These are phyloP conservation scores for Climacium dendroides DNA, from an alignment of 225 moss, liverwort and hornwort genomes.

Conservation along the genomic window DNA sequence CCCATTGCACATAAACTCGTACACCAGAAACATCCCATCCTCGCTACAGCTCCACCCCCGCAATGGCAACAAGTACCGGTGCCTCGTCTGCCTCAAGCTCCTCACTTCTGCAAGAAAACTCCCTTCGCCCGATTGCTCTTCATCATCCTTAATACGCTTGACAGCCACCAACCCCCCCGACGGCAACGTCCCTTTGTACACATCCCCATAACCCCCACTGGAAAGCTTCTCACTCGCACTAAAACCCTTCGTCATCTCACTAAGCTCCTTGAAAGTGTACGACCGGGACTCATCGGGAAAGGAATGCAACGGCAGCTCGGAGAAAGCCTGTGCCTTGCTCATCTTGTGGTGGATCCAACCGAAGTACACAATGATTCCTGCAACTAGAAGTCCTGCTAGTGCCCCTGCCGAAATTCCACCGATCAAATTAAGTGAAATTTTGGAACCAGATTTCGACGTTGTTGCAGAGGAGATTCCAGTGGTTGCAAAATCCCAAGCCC, in stretches of 20 bases:
- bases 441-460: background rate
- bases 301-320: fast-evolving
- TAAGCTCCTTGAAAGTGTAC: background rate
- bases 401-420: background rate
- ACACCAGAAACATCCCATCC: background rate
- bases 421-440: fast-evolving
- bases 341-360: background rate
- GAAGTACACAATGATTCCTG: background rate
- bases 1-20: background rate
- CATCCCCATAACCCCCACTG: background rate
- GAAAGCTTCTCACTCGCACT: background rate
- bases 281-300: background rate
- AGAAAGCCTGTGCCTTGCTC: background rate
- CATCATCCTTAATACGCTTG: background rate
- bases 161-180: background rate
- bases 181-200: background rate
- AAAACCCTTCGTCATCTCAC: background rate
- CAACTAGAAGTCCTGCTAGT: background rate
- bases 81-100: background rate
- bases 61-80: background rate
- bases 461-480: background rate
- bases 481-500: background rate
- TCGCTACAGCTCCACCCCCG: background rate
- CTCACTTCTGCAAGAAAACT: background rate
- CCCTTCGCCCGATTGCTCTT: background rate